Evolutionary conservation across 805 yeast species (phyloP), one percentile per base, ranked within the genome.

Genomic region (Candida hungchunana): DNA sequence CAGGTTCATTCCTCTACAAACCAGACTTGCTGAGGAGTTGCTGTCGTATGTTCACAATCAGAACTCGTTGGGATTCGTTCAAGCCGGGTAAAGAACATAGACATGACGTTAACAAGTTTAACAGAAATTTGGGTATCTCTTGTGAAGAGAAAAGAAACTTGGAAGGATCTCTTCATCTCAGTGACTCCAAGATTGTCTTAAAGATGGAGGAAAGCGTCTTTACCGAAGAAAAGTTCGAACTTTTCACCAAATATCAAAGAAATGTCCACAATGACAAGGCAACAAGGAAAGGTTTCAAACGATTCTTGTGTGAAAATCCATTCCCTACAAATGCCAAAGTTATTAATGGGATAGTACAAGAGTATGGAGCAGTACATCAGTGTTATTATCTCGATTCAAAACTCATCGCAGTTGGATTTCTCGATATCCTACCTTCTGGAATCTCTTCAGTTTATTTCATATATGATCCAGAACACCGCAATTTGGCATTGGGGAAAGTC

Each of bases 371-470:
- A 2, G 68, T 73, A 3, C 97, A 88, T 56, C 94, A 86, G 51
- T 73, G 85, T 53, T 88, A 86, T 52, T 84, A 81, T 48, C 55
- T 70, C 13, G 73, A 83, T 30, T 76, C 59, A 4, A 66, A 70
- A 42, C 63, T 88, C 15, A 73, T 84, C 26, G 96, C 90, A 1
- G 60, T 88, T 23, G 84, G 84, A 0, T 85, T 88, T 1, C 52
- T 82, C 20, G 97, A 88, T 57, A 62, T 88, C 15, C 57, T 89
- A 22, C 95, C 95, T 0, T 58, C 74, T 18, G 82, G 85, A 0
- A 56, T 89, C 0, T 86, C 96, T 0, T 79, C 95, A 0, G 89
- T 89, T 1, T 88, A 89, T 55, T 83, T 89, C 54, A 76, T 88
- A 10, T 86, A 93, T 84, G 89, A 87, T 53, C 93, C 94, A 0